Base-by-base conservation (phyloP, 1,284 basidiomycete genomes). In the Ganoderma resinaceum region DNA sequence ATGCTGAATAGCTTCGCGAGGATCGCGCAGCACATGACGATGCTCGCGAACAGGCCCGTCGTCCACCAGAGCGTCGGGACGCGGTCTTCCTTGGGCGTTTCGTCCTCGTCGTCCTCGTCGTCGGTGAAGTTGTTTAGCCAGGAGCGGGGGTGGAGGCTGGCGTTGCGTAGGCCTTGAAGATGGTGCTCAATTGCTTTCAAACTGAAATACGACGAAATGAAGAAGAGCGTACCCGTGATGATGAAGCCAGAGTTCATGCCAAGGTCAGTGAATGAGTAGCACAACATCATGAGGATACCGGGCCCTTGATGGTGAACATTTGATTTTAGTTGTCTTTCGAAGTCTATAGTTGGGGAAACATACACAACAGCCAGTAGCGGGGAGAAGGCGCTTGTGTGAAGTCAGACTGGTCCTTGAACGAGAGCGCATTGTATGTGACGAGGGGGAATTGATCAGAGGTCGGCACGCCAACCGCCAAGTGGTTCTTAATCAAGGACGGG, bases 311-410 rank as follows among this genome's bases (percentile, higher is more conserved):
- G 1, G 31, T 2, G 3, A 23, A 11, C 9, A 7, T n/a, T 29
- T 20, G 14, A 29, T 6, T 7, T 31, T 2, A 31, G 29, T 14
- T 18, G 29, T 31, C 52, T 1, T 31, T 55, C 14, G 26, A 23
- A 33, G 16, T 31, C 46, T 29, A 7, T 6, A 29, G 26, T 9
- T 18, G 8, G 18, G 16, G 31, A 29, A 6, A 31, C 52, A 14
- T 55, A 55, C 71, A 92, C 46, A 92, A 80, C 37, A 90, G 81
- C 89, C 89, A 91, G 80, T 91, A 91, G 35, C 89, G 85, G 14
- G 89, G 89, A 3, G 88, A 90, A 2, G 89, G 87, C 0, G 70
- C 66, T 29, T 79, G 80, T 65, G 83, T 70, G 71, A 83, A 86
- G 40, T 73, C 66, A 3, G 76, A 72, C 38, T 83, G 82, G 67